These are phyloP conservation scores for Agapanthus africanus DNA, from an alignment of 106 monocot genomes.

Conservation along the genomic window DNA sequence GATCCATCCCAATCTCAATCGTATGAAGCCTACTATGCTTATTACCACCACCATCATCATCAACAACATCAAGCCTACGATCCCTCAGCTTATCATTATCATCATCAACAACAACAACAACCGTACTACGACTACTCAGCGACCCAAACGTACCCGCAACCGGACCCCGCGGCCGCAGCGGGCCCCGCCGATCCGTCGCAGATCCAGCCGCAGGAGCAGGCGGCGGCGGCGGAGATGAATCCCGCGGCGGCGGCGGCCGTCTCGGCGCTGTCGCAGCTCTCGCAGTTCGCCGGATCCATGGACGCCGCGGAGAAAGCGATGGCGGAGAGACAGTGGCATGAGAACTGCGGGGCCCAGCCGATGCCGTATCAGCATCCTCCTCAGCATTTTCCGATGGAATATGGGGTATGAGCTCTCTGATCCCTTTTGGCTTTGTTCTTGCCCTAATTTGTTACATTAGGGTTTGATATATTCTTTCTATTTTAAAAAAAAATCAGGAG, in stretches of 20 bases:
- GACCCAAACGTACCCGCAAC: not conserved
- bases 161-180: not conserved
- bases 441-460: not conserved
- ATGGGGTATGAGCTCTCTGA: not conserved
- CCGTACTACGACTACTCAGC: slow-evolving; percentile 6
- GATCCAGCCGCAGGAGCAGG: no score
- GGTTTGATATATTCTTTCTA: no score
- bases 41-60: no score
- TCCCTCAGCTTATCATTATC: slow-evolving; percentile 1
- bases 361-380: not conserved
- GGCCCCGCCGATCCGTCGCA: not conserved
- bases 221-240: slow-evolving; percentile 2
- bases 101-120: no score
- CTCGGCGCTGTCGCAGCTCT: slow-evolving; percentile 24
- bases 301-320: no score
- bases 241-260: slow-evolving; percentile 7
- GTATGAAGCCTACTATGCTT: slow-evolving; percentile 10
- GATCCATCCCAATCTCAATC: slow-evolving; percentile 19
- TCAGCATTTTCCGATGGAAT: not conserved
- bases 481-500: no score
- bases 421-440: not conserved
- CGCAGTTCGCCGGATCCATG: slow-evolving; percentile 21
- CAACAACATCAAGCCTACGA: no score
- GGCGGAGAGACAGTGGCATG: not conserved
- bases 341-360: not conserved